Evolutionary conservation across 2,329 filamentous ascomycete species (phyloP), one percentile per base, ranked within the genome.

Genomic region (Huntiella decipiens): DNA sequence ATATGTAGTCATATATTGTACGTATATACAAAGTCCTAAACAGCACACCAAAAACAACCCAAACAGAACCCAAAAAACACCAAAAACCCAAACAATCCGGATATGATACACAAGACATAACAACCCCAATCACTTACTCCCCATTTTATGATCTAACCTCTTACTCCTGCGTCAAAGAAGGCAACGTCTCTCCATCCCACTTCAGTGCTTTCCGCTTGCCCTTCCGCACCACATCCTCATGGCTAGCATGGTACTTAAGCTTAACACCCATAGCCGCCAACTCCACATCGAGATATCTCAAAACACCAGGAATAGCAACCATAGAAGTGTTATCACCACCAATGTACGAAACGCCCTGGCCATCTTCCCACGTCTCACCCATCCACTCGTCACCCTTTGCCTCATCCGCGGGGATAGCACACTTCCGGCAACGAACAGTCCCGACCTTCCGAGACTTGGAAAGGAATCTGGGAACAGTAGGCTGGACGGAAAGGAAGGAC

Each of bases 251-350:
- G 55, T 94, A 96, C 68, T 85, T 94, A 64, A 98, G 74, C 64
- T 86, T 81, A 45, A 98, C 79, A 45, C 91, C 91, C 91, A 98
- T 98, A 47, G 86, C 86, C 33, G 87, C 84, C 55, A 98, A 66
- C 63, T 98, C 91, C 15, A 94, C 87, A 63, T 98, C 91, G 53
- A 98, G 64, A 66, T 82, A 96, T 63, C 83, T 85, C 60, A 98
- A 65, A 46, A 93, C 91, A 52, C 87, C 88, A 0, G 91, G 91
- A 12, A 98, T 83, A 45, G 86, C 87, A 33, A 98, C 85, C 53
- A 91, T 70, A 3, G 87, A 91, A 3, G 91, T 91, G 58, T 96
- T 76, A 52, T 88, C 83, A 42, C 91, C 91, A 6, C 91, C 91
- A 32, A 84, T 73, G 73, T 81, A 96, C 54, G 82, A 77, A 53